phyloP scores from a whole-genome alignment of 495 filamentous ascomycete genomes.

The Penicillium macrosclerotiorum region DNA sequence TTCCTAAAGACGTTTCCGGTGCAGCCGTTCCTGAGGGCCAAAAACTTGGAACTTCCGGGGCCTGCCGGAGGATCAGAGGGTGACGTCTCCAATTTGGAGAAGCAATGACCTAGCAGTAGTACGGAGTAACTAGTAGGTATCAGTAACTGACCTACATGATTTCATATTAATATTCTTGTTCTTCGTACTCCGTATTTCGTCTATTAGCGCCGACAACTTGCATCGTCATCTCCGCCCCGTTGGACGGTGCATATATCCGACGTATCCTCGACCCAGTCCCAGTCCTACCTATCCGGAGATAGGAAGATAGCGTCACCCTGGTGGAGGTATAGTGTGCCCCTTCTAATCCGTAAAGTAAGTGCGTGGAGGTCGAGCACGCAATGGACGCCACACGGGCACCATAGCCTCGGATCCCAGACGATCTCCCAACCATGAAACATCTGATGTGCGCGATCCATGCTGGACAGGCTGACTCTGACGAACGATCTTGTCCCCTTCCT shows the following conservation, averaged over 20 bases:
- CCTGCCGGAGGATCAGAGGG: constrained; percentile 5
- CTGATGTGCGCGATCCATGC: constrained; percentile 24
- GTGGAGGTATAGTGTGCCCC: too few species aligned
- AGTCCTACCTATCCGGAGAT: too few species aligned
- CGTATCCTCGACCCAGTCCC: too few species aligned
- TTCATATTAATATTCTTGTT: too few species aligned
- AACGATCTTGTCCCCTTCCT: too few species aligned
- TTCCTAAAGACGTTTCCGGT: neutral
- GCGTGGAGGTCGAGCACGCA: constrained; percentile 17
- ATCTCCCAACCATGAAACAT: constrained; percentile 22
- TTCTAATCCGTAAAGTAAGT: neutral
- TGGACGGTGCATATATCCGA: neutral
- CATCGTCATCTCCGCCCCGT: neutral
- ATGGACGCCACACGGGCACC: constrained; percentile 17
- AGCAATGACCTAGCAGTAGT: neutral
- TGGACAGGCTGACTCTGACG: too few species aligned
- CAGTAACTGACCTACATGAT: too few species aligned
- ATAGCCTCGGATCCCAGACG: constrained; percentile 6
- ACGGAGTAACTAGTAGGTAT: too few species aligned
- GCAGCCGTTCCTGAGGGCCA: neutral
- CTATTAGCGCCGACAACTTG: too few species aligned
- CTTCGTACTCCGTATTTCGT: neutral
- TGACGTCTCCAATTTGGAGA: constrained; percentile 15
- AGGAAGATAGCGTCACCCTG: too few species aligned
- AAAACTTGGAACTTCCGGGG: constrained; percentile 4